Base-by-base conservation (phyloP, 768 basidiomycete species). In the Boletus huronensis region DNA sequence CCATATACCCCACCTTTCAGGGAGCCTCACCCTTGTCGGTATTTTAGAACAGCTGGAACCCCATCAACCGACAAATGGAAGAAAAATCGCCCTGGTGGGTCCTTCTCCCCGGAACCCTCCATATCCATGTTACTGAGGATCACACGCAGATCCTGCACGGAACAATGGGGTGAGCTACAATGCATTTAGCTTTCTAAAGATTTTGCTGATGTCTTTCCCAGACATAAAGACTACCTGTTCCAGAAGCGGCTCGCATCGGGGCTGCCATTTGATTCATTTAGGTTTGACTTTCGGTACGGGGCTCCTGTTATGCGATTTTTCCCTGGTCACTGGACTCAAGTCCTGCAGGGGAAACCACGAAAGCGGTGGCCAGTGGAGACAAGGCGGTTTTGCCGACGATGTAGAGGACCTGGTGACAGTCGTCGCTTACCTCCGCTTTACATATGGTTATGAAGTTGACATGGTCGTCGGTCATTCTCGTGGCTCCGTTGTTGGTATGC, bases 161-260 rank as follows among this genome's bases (percentile, higher is more conserved):
- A 45, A 78, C 82, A 23, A 77, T 89, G 79, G 90, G 90, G 90
- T 88, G 67, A 70, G 79, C 62, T 42, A 44, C 35, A 19, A 14
- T 26, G 21, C 38, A 44, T 29, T 31, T 25, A 3, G n/a, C 26
- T n/a, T 23, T 25, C 50, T 34, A 14, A 34, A 7, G 5, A 21
- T 29, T 5, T 39, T 35, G 11, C 9, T 39, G 17, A 59, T 23
- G 26, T 29, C 45, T 42, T 16, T 45, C 63, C 45, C 69, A 92
- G 90, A 63, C 90, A 93, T 70, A 91, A 91, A 62, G 86, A 93
- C 66, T 93, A 93, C 71, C 68, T 93, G 45, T 91, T 87, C 74
- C 86, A 88, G 69, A 85, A 84, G 64, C 81, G 79, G 14, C 81
- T 93, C 19, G 88, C 87, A 3, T 66, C 70, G 36, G 76, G 74